A percentile compares a stretch with the other conserved stretches of the same genome.
These are phyloP conservation scores for Suhomyces sp. DNA, from an alignment of 805 yeast genomes.

Conservation along the genomic window DNA sequence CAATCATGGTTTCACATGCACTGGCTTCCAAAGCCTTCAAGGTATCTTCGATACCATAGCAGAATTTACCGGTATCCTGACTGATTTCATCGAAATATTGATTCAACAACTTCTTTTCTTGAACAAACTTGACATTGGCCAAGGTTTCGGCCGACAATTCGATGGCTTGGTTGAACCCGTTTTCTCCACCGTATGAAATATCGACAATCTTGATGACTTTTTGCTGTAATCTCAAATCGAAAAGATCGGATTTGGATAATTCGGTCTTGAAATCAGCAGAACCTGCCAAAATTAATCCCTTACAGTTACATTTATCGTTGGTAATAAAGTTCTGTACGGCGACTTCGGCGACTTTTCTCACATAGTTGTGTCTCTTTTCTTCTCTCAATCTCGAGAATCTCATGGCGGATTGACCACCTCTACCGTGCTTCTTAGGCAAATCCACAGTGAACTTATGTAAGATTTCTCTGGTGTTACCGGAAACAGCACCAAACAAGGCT, in stretches of 20 bases:
- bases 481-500: slow-evolving; percentile 87
- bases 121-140: slow-evolving; percentile 95
- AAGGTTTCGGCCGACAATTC: slow-evolving; percentile 96
- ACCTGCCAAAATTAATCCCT: slow-evolving; percentile 96
- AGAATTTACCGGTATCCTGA: slow-evolving; percentile 94
- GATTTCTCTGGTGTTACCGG: slow-evolving; percentile 96
- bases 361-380: slow-evolving; percentile 98
- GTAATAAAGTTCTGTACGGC: slow-evolving; percentile 97
- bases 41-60: slow-evolving; percentile 97
- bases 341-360: slow-evolving; percentile 95
- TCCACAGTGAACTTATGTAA: slow-evolving; percentile 94
- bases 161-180: slow-evolving; percentile 98
- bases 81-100: slow-evolving; percentile 95
- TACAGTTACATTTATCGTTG: slow-evolving; percentile 89
- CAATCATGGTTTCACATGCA: slow-evolving; percentile 90
- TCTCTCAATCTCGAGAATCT: slow-evolving; percentile 99
- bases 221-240: slow-evolving; percentile 83
- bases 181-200: slow-evolving; percentile 98
- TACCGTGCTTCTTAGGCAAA: slow-evolving; percentile 98
- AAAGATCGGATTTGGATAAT: slow-evolving; percentile 86
- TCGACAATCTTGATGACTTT: slow-evolving; percentile 92
- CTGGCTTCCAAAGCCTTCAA: slow-evolving; percentile 94
- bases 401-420: slow-evolving; percentile 99
- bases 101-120: slow-evolving; percentile 93
- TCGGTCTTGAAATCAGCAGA: slow-evolving; percentile 98